Conservation (phyloP, 1,139 yeast species). For the Geotrichum europaeum region DNA sequence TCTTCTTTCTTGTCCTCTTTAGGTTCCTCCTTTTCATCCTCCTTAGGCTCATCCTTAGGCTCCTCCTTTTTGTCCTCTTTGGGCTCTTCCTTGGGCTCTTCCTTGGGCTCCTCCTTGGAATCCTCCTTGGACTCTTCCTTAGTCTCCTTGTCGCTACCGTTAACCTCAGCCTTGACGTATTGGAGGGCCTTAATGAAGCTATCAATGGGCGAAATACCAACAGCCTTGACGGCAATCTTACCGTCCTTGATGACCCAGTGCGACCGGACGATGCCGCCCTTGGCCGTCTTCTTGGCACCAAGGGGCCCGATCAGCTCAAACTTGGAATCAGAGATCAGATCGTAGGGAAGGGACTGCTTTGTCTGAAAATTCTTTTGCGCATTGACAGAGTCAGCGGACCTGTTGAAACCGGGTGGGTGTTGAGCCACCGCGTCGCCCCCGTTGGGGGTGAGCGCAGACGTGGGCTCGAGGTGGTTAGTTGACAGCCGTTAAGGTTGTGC, state of each 20-base stretch:
- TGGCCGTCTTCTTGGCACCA: constrained; percentile 77
- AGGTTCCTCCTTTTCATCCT: background rate
- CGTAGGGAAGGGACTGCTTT: constrained; percentile 68
- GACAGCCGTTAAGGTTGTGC: background rate
- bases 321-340: constrained; percentile 69
- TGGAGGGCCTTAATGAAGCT: constrained; percentile 55
- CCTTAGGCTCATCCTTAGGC: constrained; percentile 14
- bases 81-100: constrained; percentile 8
- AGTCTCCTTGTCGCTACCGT: constrained; percentile 15
- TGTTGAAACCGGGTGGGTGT: background rate
- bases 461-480: background rate
- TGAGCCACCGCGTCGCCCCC: constrained; percentile 27
- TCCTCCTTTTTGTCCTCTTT: constrained; percentile 15
- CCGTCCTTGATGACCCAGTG: constrained; percentile 89
- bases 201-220: constrained; percentile 72
- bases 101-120: constrained; percentile 4
- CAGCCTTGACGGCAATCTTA: constrained; percentile 52
- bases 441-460: background rate
- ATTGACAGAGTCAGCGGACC: constrained; percentile 63
- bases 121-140: constrained; percentile 17
- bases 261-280: constrained; percentile 66
- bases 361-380: constrained; percentile 70
- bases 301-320: constrained; percentile 61
- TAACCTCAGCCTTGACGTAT: constrained; percentile 20
- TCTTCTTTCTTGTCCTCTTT: constrained; percentile 12